These are phyloP conservation scores for Russula foetens DNA, from an alignment of 768 basidiomycete species.

Conservation along the genomic window DNA sequence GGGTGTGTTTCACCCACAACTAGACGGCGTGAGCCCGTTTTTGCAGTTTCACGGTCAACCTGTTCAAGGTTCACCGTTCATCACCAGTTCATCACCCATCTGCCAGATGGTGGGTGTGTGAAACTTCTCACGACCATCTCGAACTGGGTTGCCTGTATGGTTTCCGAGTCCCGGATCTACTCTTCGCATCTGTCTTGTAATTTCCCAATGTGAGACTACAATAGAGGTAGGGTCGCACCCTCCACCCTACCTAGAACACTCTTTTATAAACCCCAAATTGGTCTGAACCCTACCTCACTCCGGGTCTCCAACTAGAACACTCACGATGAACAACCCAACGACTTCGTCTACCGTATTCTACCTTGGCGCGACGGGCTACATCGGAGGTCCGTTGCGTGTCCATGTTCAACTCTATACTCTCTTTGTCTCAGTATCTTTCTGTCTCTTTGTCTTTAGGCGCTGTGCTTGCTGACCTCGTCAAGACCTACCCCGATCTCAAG, in stretches of 20 bases:
- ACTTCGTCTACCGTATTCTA: constrained; percentile 1
- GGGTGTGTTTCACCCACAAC: too few species aligned
- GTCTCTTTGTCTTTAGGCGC: background rate
- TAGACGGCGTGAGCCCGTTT: too few species aligned
- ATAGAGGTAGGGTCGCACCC: background rate
- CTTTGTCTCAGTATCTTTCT: too few species aligned
- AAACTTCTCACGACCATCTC: background rate
- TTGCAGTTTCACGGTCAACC: too few species aligned
- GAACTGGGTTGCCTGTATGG: background rate
- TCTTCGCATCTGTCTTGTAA: background rate
- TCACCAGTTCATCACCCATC: too few species aligned
- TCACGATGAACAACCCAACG: background rate
- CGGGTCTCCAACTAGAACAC: background rate
- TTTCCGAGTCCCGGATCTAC: background rate
- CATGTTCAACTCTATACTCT: background rate
- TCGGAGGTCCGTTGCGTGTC: constrained; percentile 1
- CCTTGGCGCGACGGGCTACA: constrained; percentile 11
- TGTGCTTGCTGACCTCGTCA: background rate
- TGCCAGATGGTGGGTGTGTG: too few species aligned
- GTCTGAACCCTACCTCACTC: background rate
- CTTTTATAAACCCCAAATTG: background rate
- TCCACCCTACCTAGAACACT: background rate
- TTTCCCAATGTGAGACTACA: background rate
- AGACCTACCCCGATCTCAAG: background rate
- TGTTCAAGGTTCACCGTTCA: too few species aligned